These are phyloP conservation scores for Phytophthora colocasiae DNA, from an alignment of 352 stramenopile genomes.

Conservation along the genomic window DNA sequence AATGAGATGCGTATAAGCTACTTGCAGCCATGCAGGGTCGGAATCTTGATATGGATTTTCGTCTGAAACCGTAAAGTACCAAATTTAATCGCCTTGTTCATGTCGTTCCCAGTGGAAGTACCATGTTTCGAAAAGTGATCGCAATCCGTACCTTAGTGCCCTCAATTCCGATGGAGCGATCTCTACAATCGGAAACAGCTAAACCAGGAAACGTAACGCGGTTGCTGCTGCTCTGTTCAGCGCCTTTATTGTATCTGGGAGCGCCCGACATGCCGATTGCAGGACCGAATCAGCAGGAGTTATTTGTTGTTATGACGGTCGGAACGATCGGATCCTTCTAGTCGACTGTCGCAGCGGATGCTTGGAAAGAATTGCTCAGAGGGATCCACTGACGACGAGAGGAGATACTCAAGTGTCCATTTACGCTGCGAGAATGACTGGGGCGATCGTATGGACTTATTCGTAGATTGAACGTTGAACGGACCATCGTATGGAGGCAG, in stretches of 20 bases:
- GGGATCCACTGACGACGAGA: constrained; percentile 59
- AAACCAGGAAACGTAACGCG: constrained; percentile 57
- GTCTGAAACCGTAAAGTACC: constrained; percentile 49
- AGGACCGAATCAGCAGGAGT: constrained; percentile 37
- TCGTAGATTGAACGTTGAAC: constrained; percentile 66
- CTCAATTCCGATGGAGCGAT: constrained; percentile 67
- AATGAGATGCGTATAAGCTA: constrained; percentile 61
- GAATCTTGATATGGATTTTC: too few species aligned
- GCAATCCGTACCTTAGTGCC: constrained; percentile 68
- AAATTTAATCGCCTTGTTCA: constrained; percentile 53
- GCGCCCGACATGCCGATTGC: background rate
- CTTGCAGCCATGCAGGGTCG: constrained; percentile 43
- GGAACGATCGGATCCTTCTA: constrained; percentile 89
- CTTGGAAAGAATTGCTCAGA: constrained; percentile 68
- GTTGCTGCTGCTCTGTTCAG: constrained; percentile 52
- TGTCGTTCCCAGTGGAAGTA: constrained; percentile 49
- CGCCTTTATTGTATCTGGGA: constrained; percentile 48
- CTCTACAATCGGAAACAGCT: constrained; percentile 65
- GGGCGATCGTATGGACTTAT: constrained; percentile 57
- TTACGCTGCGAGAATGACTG: too few species aligned
- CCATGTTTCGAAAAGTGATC: constrained; percentile 71
- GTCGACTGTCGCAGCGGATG: constrained; percentile 86
- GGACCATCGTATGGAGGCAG: constrained; percentile 61
- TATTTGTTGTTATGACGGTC: constrained; percentile 80
- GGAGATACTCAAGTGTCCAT: constrained; percentile 61